A percentile compares a stretch with the other conserved stretches of the same genome.
phyloP scores from a whole-genome alignment of 2,329 filamentous ascomycete genomes.

The Cucurbitaria berberidis region DNA sequence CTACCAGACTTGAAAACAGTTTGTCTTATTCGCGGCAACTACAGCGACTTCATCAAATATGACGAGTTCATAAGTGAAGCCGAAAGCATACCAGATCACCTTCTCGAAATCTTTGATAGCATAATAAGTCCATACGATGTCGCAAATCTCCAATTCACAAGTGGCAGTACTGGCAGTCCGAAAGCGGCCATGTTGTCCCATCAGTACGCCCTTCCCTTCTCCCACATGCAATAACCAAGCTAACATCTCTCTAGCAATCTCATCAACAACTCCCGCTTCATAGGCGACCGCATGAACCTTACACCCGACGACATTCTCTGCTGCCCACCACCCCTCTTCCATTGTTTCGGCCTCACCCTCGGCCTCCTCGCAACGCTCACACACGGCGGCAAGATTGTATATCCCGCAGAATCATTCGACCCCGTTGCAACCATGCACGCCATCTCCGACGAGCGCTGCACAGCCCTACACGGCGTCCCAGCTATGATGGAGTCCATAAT shows the following conservation, averaged over 20 bases:
- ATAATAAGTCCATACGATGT: constrained; percentile 45
- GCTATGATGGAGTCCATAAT: constrained; percentile 80
- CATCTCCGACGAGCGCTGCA: constrained; percentile 61
- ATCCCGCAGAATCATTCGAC: constrained; percentile 75
- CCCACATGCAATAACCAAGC: background rate
- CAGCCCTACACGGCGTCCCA: constrained; percentile 79
- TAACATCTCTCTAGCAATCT: constrained; percentile 37
- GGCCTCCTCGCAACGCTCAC: constrained; percentile 75
- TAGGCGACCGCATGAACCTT: constrained; percentile 74
- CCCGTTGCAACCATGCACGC: constrained; percentile 69
- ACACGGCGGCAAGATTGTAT: constrained; percentile 77
- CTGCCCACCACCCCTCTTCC: constrained; percentile 83
- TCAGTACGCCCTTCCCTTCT: constrained; percentile 31
- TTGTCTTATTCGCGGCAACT: constrained; percentile 40
- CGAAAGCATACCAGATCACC: constrained; percentile 38
- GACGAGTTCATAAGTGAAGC: constrained; percentile 58
- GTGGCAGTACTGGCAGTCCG: constrained; percentile 47
- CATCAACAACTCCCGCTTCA: constrained; percentile 50
- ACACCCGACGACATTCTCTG: constrained; percentile 71
- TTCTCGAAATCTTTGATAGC: constrained; percentile 45
- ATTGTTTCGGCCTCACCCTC: constrained; percentile 83
- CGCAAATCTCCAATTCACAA: constrained; percentile 48
- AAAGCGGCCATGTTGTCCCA: constrained; percentile 50
- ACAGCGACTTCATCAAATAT: constrained; percentile 64
- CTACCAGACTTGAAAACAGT: constrained; percentile 42